phyloP scores from a whole-genome alignment of 2,329 filamentous ascomycete species.

The Talaromyces verruculosus region DNA sequence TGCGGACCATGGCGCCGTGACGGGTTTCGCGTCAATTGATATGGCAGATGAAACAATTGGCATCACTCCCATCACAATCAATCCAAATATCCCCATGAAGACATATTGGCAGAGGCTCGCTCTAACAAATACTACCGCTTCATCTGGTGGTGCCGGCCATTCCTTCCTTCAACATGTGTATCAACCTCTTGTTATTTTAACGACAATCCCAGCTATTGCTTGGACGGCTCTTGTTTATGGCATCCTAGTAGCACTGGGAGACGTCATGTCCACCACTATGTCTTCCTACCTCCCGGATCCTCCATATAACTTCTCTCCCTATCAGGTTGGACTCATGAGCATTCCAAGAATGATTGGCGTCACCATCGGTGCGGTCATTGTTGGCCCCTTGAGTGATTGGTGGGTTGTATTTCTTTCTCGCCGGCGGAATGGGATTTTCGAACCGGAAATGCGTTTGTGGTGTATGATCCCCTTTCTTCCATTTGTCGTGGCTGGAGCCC shows the following conservation, averaged over 20 bases:
- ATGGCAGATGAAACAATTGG: background rate
- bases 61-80: background rate
- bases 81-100: conserved; percentile 11
- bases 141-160: background rate
- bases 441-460: conserved; percentile 14
- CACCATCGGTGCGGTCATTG: conserved; percentile 11
- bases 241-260: conserved; percentile 4
- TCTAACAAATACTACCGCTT: background rate
- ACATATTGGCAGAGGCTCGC: conserved; percentile 6
- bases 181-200: conserved; percentile 4
- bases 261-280: conserved; percentile 12
- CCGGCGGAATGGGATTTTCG: conserved; percentile 9
- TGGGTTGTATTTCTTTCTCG: conserved; percentile 5
- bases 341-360: conserved; percentile 10
- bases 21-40: background rate
- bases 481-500: conserved; percentile 2
- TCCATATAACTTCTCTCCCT: conserved; percentile 16
- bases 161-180: conserved; percentile 5
- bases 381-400: conserved; percentile 12
- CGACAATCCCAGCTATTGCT: conserved; percentile 4
- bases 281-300: background rate
- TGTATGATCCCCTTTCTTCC: conserved; percentile 11
- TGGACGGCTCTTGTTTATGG: conserved; percentile 14
- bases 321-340: conserved; percentile 10
- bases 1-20: background rate